Base-by-base conservation (phyloP, 2,329 filamentous ascomycete species). In the Harringtonia aguacate region DNA sequence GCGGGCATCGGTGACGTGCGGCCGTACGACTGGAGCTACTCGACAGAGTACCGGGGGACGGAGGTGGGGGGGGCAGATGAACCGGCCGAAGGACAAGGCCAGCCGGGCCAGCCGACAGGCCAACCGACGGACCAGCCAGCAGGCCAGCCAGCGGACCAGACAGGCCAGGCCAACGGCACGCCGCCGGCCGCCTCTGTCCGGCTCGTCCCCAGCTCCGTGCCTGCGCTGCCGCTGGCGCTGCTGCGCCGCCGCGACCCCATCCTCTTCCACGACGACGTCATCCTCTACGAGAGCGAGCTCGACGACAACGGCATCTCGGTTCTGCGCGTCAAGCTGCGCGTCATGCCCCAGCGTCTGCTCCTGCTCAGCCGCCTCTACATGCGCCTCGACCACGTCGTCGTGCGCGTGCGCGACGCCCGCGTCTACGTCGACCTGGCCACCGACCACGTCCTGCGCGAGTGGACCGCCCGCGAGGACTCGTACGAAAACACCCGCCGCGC, bases 11-110 rank as follows among this genome's bases (percentile, higher is more conserved):
- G 86, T 58, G 87, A 95, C 59, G 86, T 98, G 44, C 89, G 89
- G 66, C 89, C 90, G 4, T 98, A 94, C 61, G 92, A 98, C 66
- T 98, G 92, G 92, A 95, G 87, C 49, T 98, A 97, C 66, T 92
- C 81, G 52, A 95, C 90, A 30, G 75, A 81, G 52, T 98, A 95
- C 64, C 75, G 73, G 45, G 92, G 92, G 41, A 86, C 83, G 4
- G 59, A 66, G 48, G 37, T 33, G 36, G 10, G 18, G 12, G 34
- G 9, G 51, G 35, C 12, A 38, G 30, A 7, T 30, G 40, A 34
- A 45, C 41, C n/a, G 24, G 7, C 24, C 24, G 36, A 31, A 29
- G 18, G 37, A 20, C 24, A 28, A 21, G 24, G 21, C 35, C 15
- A 20, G 21, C 35, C 10, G 6, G n/a, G 14, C 33, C 4, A n/a